Base-by-base conservation (phyloP, 495 filamentous ascomycete genomes). In the Aspergillus homomorphus region DNA sequence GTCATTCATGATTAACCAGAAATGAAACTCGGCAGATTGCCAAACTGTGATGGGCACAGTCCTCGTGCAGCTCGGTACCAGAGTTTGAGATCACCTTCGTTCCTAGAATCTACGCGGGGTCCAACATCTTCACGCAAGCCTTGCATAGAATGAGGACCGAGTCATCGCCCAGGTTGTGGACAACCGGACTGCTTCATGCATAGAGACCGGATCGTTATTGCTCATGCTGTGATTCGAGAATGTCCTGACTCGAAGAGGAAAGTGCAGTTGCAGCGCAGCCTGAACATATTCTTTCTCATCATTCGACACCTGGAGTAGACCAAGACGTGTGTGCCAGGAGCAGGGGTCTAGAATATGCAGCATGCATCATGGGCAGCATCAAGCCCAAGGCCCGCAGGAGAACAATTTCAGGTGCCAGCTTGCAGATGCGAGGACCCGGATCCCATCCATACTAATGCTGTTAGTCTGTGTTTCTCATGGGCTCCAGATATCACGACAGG, bases 371-470 rank as follows among this genome's bases (percentile, higher is more conserved):
- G 10, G 21, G 50, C 24, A 50, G 9, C 54, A 54, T 30, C 41
- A 24, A 63, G 51, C 56, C 33, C 24, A 30, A 48, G 19, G 54
- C n/a, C 43, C 50, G 46, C 49, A 61, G 53, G 59, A 38, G 44
- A 46, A 51, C 49, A 53, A 50, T 62, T 23, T 50, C 65, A 68
- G 66, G 56, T 63, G 64, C 63, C 52, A 51, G 45, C 51, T 62
- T 67, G 65, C 70, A 65, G 60, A 67, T 73, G 72, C 59, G 65
- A 70, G 62, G 64, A 56, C 56, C 69, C 64, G 64, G 58, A 57
- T 49, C 48, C 16, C 62, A 64, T 63, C 62, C 44, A 51, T 51
- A 22, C 38, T 44, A 49, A 52, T 60, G 64, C 51, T 57, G 57
- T 65, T 66, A 66, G 68, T 51, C 44, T 51, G 49, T 30, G 51